Evolutionary conservation across 108 stramenopile species (phyloP).

Genomic region (Licmophora abbreviata): DNA sequence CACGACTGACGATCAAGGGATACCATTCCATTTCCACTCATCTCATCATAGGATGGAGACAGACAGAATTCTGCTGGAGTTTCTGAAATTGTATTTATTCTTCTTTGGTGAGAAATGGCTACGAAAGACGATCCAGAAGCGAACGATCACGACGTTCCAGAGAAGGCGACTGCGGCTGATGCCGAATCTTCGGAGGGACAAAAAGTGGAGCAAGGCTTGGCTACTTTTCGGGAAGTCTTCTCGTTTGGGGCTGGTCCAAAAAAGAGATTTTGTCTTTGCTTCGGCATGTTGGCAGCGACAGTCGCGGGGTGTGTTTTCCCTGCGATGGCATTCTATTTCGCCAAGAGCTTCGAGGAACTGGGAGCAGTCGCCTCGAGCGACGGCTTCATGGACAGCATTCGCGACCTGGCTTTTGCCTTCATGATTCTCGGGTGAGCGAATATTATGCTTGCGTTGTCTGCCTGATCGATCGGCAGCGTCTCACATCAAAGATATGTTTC

Average conservation of each 20-base stretch:
- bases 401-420: conserved; percentile 30
- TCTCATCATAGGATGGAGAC: too few species aligned
- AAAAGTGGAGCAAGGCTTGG: conserved; percentile 13
- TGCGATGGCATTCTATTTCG: conserved; percentile 37
- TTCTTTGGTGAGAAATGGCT: too few species aligned
- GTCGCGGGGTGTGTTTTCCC: conserved; percentile 35
- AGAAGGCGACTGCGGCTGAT: background rate
- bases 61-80: too few species aligned
- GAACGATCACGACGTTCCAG: background rate
- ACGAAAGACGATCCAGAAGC: background rate
- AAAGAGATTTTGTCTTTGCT: conserved; percentile 9
- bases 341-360: conserved; percentile 32
- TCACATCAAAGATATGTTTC: too few species aligned
- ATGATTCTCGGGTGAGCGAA: conserved; percentile 41
- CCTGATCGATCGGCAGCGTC: too few species aligned
- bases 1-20: too few species aligned
- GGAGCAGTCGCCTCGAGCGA: conserved; percentile 4
- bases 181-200: conserved; percentile 6
- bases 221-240: conserved; percentile 23
- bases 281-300: conserved; percentile 19
- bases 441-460: too few species aligned
- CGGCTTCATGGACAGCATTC: conserved; percentile 25
- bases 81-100: too few species aligned
- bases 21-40: too few species aligned
- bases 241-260: conserved; percentile 23